A percentile compares a stretch with the other conserved stretches of the same genome.
Conservation (phyloP, 352 stramenopile genomes). For the Discostella stelligera region DNA sequence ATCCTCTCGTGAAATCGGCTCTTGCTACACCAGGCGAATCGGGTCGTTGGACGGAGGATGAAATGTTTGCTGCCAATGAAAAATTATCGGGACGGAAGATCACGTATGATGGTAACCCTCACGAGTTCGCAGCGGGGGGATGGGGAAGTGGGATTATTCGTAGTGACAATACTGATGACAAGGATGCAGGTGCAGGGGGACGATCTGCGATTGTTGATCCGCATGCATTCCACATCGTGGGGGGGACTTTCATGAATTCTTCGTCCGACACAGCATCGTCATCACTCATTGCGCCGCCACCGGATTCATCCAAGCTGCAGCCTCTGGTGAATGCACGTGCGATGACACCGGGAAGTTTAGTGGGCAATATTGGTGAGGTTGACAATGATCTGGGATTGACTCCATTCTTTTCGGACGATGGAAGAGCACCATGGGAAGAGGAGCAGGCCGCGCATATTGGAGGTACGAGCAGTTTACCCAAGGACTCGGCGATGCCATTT, state of each 20-base stretch:
- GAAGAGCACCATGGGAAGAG: constrained; percentile 75
- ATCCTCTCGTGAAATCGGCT: constrained; percentile 88
- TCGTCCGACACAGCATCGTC: constrained; percentile 24
- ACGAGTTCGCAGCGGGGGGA: constrained; percentile 88
- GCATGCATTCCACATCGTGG: constrained; percentile 76
- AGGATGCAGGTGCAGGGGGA: constrained; percentile 26
- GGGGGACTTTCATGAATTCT: constrained; percentile 77
- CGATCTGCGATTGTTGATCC: constrained; percentile 53
- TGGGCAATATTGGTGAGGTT: neutral
- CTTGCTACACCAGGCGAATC: constrained; percentile 84
- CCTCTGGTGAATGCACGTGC: constrained; percentile 49
- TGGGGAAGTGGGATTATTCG: neutral
- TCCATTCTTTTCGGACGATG: constrained; percentile 75
- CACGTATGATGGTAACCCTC: constrained; percentile 92
- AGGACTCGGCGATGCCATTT: constrained; percentile 8
- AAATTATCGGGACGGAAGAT: constrained; percentile 88
- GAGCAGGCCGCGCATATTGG: neutral
- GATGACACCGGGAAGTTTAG: constrained; percentile 19
- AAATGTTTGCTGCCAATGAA: constrained; percentile 95
- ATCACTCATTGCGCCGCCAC: constrained; percentile 8
- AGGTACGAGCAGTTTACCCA: neutral
- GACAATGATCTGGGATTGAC: constrained; percentile 41
- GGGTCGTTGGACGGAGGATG: constrained; percentile 88
- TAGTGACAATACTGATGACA: constrained; percentile 14
- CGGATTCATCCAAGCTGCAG: constrained; percentile 52